These are phyloP conservation scores for Populus euphratica DNA, from an alignment of 345 rosid species.

Conservation along the genomic window DNA sequence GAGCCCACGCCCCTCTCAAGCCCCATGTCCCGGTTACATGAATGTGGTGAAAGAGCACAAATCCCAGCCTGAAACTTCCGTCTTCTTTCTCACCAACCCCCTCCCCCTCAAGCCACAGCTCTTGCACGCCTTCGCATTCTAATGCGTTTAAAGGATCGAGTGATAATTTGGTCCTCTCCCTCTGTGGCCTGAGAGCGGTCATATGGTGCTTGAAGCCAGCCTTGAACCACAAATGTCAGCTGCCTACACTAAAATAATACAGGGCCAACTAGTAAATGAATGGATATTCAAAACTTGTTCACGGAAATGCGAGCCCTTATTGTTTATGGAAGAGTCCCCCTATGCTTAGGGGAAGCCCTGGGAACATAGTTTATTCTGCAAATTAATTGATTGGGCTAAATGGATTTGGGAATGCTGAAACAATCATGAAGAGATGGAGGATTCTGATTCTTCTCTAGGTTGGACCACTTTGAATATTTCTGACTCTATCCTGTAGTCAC, in stretches of 20 bases:
- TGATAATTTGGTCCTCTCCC: not conserved
- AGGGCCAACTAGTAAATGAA: not conserved
- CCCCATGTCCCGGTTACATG: conserved; percentile 26
- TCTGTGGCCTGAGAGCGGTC: not conserved
- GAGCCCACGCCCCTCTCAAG: not conserved
- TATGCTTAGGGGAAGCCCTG: conserved; percentile 11
- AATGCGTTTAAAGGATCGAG: not conserved
- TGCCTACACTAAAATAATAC: no score
- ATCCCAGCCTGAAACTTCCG: conserved; percentile 29
- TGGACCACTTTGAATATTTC: conserved; percentile 32
- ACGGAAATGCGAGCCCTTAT: conserved; percentile 16
- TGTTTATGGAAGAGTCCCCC: conserved; percentile 1
- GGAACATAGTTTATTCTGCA: not conserved
- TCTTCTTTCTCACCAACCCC: conserved; percentile 26
- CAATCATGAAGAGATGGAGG: conserved; percentile 38
- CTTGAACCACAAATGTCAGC: no score
- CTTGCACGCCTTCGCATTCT: conserved; percentile 24
- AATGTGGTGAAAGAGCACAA: conserved; percentile 21
- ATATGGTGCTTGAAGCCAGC: not conserved
- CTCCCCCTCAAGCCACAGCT: not conserved
- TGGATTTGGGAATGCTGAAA: conserved; percentile 28
- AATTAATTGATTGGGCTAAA: conserved; percentile 27
- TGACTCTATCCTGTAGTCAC: conserved; percentile 13
- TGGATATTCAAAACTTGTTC: conserved; percentile 14
- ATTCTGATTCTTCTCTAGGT: conserved; percentile 40